phyloP scores from a whole-genome alignment of 371 early-diverging fungal genomes.

The Nosema bombycis region DNA sequence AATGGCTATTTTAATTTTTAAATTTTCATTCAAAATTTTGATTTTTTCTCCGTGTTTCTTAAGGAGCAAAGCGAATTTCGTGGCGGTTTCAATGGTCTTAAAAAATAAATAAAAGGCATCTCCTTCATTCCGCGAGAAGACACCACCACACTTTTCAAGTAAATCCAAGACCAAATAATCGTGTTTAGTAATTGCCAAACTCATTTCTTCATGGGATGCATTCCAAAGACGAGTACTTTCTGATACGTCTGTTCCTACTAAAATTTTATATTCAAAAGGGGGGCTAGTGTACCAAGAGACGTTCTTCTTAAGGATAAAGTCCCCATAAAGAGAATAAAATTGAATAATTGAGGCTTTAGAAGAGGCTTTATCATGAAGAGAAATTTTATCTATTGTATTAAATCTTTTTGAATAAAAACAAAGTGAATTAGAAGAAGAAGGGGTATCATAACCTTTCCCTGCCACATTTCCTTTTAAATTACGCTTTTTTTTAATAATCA shows the following conservation, averaged over 20 bases:
- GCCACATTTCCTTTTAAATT: not conserved
- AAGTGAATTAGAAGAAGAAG: not conserved
- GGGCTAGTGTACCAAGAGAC: not conserved
- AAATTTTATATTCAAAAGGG: not conserved
- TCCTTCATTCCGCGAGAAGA: conserved; percentile 36
- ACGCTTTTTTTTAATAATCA: not conserved
- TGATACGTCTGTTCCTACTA: conserved; percentile 38
- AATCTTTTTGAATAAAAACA: not conserved
- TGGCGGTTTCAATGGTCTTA: not conserved
- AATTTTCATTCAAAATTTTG: not conserved
- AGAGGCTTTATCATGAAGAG: not conserved
- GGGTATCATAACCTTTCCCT: not conserved
- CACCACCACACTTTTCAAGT: conserved; percentile 23
- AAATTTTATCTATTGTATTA: not conserved
- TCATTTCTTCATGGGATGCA: conserved; percentile 23
- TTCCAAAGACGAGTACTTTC: conserved; percentile 37
- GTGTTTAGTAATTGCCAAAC: conserved; percentile 14
- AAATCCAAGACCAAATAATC: conserved; percentile 25
- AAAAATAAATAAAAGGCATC: conserved; percentile 38
- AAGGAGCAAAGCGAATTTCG: conserved; percentile 18
- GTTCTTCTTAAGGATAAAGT: not conserved
- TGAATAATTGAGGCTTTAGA: not conserved
- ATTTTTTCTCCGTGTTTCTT: not conserved
- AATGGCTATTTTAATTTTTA: conserved; percentile 22
- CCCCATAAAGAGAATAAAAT: not conserved